Base-by-base conservation (phyloP, 176 grass and related monocot species). In the bread wheat (Triticum aestivum) region DNA sequence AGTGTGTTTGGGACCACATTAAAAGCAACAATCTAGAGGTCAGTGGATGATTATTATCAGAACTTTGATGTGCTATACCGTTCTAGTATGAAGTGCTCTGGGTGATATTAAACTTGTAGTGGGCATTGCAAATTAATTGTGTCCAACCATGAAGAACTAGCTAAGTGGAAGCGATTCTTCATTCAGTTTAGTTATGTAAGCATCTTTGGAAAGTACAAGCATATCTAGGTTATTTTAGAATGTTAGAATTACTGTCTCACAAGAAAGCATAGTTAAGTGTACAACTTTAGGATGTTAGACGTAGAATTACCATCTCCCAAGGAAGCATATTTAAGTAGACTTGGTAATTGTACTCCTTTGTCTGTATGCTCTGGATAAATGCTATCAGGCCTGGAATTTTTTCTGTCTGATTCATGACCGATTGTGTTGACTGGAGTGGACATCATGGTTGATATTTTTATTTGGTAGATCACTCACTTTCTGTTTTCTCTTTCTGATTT, bases 1-100 rank as follows among this genome's bases (percentile, higher is more conserved):
- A 85, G 67, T 92, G 89, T 87, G 85, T 99, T 64, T 99, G 97
- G 94, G 94, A 97, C 65, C 90, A 99, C 86, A 99, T 99, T 69
- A 99, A 94, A 87, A 86, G 67, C 79, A 99, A 99, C 79, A 90
- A 89, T 75, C 84, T 97, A 73, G 97, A 99, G 92, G 97, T 99
- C 84, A 85, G 89, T 91, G 37, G 17, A 79, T 78, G 44, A 82
- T 91, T 79, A 68, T 74, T 32, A 52, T 78, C 65, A 69, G 32
- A 58, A 24, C 44, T 47, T 73, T 87, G 67, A 44, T 86, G 29
- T 69, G 59, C 44, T 82, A 74, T 69, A 61, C 8, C 82, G 32
- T 44, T 82, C 24, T 39, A 26, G 15, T 82, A 11, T 76, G 30
- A 84, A 84, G 41, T 81, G 8, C 29, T 21, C 9, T 51, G 12